Conservation (phyloP, 2,329 filamentous ascomycete genomes). For the Ceratocystis destructans region DNA sequence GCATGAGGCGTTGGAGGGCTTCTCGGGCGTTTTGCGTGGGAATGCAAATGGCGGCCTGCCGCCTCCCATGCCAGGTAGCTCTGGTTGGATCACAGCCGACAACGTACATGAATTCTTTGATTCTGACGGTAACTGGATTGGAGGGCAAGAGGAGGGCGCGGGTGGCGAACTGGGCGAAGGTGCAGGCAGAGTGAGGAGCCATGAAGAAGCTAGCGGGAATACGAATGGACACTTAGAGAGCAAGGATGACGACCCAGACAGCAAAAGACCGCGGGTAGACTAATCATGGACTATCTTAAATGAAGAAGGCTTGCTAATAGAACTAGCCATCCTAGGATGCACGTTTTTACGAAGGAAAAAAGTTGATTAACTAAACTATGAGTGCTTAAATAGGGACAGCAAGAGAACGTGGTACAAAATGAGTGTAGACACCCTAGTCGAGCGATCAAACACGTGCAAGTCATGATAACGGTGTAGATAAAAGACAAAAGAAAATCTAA, state of each 20-base stretch:
- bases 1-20: conserved; percentile 41
- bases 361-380: background rate
- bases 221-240: conserved; percentile 35
- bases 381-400: background rate
- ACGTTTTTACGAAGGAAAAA: background rate
- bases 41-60: conserved; percentile 39
- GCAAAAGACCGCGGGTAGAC: conserved; percentile 36
- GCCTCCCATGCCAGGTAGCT: conserved; percentile 58
- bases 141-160: conserved; percentile 36
- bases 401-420: background rate
- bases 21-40: conserved; percentile 41
- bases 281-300: conserved; percentile 21
- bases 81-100: conserved; percentile 80
- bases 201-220: conserved; percentile 43
- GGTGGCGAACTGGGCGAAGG: conserved; percentile 48
- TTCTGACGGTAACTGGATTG: conserved; percentile 64
- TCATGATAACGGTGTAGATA: background rate
- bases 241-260: conserved; percentile 30
- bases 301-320: background rate
- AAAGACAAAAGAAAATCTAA: background rate
- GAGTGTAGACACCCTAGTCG: no score
- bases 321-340: background rate
- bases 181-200: conserved; percentile 42
- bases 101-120: conserved; percentile 80
- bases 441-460: background rate